Evolutionary conservation across 495 filamentous ascomycete species (phyloP).

Genomic region (Penicillium psychrofluorescens): DNA sequence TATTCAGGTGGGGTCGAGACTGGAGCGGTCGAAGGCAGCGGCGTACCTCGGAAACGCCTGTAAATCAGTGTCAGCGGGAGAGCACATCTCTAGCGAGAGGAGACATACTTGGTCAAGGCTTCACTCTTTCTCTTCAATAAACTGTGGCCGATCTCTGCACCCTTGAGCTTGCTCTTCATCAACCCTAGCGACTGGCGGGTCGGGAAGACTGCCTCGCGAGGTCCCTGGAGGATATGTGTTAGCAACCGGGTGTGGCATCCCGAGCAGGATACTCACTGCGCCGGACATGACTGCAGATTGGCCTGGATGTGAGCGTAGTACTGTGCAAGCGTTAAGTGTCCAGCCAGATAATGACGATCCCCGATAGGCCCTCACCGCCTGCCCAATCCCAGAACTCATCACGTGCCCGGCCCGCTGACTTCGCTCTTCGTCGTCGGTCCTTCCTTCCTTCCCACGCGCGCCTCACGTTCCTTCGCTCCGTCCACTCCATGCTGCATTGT

Average conservation of each 20-base stretch:
- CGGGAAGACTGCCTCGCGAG: conserved; percentile 85
- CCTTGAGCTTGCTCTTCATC: conserved; percentile 99
- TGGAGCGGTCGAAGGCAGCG: conserved; percentile 1
- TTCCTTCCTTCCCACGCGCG: conserved; percentile 20
- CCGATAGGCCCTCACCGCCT: conserved; percentile 25
- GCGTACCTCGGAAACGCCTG: conserved; percentile 80
- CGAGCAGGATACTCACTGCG: conserved; percentile 40
- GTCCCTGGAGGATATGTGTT: conserved; percentile 19
- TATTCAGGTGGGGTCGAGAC: conserved; percentile 13
- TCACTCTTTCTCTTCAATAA: conserved; percentile 90
- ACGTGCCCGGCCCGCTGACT: conserved; percentile 24
- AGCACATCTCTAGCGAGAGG: background rate
- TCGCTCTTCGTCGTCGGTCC: conserved; percentile 17
- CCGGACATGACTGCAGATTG: conserved; percentile 43
- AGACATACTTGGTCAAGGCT: conserved; percentile 74
- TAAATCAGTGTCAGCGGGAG: background rate
- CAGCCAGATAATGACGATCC: too few species aligned
- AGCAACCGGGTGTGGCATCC: background rate
- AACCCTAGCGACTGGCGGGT: conserved; percentile 92
- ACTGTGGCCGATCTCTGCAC: conserved; percentile 82
- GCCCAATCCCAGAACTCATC: conserved; percentile 16
- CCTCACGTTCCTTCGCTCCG: conserved; percentile 18
- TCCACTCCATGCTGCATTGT: conserved; percentile 15
- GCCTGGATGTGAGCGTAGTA: too few species aligned
- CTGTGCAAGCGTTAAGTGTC: too few species aligned